A percentile compares a stretch with the other conserved stretches of the same genome.
Conservation (phyloP, 352 stramenopile genomes). For the Pythium folliculosum region DNA sequence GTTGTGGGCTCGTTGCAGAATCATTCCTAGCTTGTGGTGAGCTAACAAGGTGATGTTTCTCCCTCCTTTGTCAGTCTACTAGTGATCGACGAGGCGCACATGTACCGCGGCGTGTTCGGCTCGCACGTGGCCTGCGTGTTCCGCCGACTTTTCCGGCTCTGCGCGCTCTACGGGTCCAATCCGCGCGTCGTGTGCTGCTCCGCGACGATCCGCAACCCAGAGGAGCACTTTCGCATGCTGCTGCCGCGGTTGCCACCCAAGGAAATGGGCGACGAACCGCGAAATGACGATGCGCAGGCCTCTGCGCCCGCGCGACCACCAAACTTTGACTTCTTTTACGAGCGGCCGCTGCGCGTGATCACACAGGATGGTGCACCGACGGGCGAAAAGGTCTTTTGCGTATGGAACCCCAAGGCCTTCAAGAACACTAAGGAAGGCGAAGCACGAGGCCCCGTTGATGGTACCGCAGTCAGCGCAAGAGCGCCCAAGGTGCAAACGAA, state of each 20-base stretch:
- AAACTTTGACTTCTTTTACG: constrained; percentile 64
- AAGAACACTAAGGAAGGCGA: constrained; percentile 18
- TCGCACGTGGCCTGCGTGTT: constrained; percentile 88
- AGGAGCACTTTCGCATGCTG: constrained; percentile 91
- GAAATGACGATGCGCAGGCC: neutral
- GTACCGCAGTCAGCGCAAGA: neutral
- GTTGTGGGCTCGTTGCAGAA: neutral
- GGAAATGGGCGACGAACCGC: neutral
- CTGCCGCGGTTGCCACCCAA: constrained; percentile 67
- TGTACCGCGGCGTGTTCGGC: constrained; percentile 92
- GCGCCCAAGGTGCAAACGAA: constrained; percentile 2
- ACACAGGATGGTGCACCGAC: constrained; percentile 90
- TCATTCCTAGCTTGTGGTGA: too few relatives aligned
- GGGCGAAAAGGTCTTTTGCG: constrained; percentile 92
- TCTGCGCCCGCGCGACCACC: constrained; percentile 20
- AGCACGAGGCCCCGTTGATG: neutral
- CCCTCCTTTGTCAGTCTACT: constrained; percentile 43
- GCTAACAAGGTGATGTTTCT: neutral
- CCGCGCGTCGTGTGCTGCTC: constrained; percentile 95
- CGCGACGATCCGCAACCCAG: constrained; percentile 94
- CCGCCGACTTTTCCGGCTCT: constrained; percentile 89
- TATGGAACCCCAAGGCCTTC: constrained; percentile 92
- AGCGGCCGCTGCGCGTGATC: constrained; percentile 66
- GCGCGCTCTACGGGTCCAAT: constrained; percentile 74
- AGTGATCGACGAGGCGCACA: constrained; percentile 91